Percentiles rank a stretch among this genome's conserved stretches.
These are phyloP conservation scores for Sanghuangporus sanghuang DNA, from an alignment of 1,284 basidiomycete genomes.

Conservation along the genomic window DNA sequence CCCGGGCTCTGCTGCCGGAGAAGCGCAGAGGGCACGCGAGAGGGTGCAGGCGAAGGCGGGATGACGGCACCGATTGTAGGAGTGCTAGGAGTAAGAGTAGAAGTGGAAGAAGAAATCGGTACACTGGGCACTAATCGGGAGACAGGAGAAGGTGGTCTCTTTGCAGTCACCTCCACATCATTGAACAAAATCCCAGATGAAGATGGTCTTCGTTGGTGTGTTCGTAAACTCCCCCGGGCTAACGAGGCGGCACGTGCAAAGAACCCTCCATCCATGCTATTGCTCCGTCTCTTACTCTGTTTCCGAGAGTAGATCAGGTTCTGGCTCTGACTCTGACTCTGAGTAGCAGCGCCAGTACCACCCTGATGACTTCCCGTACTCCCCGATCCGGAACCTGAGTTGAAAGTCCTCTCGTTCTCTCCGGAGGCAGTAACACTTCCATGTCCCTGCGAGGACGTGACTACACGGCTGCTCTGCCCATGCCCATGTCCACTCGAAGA, in stretches of 20 bases:
- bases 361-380: not conserved
- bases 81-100: not conserved
- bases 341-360: not conserved
- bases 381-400: constrained; percentile 2
- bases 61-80: not conserved
- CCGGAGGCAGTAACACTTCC: constrained; percentile 13
- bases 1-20: not conserved
- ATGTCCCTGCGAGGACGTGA: constrained; percentile 15
- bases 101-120: not conserved
- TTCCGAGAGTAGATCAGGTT: not conserved
- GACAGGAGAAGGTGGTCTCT: constrained; percentile 2
- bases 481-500: constrained; percentile 12
- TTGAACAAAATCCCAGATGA: not conserved
- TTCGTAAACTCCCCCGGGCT: not conserved
- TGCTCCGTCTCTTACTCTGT: not conserved
- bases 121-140: not conserved
- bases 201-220: not conserved
- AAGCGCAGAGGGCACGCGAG: not conserved
- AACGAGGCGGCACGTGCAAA: constrained; percentile 4
- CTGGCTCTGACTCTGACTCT: not conserved
- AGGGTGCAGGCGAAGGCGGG: not conserved
- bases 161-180: not conserved
- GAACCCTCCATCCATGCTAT: constrained; percentile 1
- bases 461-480: not conserved
- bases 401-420: not conserved